These are phyloP conservation scores for Scolecobasidium constrictum DNA, from an alignment of 2,329 filamentous ascomycete species.

Conservation along the genomic window DNA sequence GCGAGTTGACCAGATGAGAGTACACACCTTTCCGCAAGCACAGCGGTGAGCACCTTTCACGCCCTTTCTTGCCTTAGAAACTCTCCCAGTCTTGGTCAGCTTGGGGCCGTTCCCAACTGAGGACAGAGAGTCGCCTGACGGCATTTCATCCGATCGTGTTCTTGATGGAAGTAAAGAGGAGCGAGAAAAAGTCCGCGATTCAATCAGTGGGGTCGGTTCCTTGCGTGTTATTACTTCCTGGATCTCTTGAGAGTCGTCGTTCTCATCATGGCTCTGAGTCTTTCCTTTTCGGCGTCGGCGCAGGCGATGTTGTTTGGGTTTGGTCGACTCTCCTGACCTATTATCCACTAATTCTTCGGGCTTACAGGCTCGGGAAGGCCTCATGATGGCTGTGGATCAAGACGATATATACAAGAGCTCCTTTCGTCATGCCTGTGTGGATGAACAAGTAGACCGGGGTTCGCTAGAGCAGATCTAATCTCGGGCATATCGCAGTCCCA, in stretches of 20 bases:
- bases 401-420: not conserved
- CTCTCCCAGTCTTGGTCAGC: constrained; percentile 31
- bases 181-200: not conserved
- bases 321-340: not conserved
- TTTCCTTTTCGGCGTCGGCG: not conserved
- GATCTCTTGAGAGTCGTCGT: not conserved
- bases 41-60: constrained; percentile 32
- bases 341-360: not conserved
- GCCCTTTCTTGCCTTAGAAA: constrained; percentile 38
- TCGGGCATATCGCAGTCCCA: not conserved
- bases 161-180: not conserved
- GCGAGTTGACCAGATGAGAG: too few species aligned
- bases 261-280: not conserved
- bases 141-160: not conserved
- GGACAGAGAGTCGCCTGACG: not conserved
- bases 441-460: not conserved
- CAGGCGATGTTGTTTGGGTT: not conserved
- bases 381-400: not conserved
- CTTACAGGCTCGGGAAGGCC: not conserved
- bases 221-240: not conserved
- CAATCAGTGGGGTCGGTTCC: not conserved
- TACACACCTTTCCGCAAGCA: constrained; percentile 34
- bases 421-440: not conserved
- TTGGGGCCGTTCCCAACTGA: constrained; percentile 12
- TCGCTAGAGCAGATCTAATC: not conserved